Evolutionary conservation across 2,329 filamentous ascomycete genomes (phyloP).

Genomic region (Clonostachys rhizophaga): DNA sequence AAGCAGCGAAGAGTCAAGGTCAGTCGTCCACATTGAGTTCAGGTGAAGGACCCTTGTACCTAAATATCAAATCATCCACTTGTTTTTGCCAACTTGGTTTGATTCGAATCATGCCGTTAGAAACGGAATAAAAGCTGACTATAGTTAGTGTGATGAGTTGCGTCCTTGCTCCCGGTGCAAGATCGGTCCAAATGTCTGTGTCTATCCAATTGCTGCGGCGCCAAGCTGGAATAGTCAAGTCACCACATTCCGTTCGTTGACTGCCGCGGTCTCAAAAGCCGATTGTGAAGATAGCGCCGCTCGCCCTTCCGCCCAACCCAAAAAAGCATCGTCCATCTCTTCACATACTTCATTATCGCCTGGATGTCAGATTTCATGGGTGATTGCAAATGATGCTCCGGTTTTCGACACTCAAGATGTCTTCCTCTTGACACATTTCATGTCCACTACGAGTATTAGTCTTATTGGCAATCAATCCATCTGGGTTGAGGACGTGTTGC

Average conservation of each 20-base stretch:
- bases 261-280: neutral
- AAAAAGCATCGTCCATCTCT: slow-evolving; percentile 1
- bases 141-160: neutral
- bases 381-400: neutral
- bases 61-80: too few relatives aligned
- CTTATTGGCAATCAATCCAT: neutral
- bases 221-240: neutral
- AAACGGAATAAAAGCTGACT: neutral
- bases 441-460: neutral
- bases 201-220: neutral
- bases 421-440: neutral
- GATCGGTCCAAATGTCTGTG: neutral
- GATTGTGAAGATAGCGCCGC: neutral
- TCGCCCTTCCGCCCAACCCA: slow-evolving; percentile 2
- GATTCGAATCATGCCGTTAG: neutral
- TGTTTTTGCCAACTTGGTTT: too few relatives aligned
- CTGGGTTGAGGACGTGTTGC: neutral
- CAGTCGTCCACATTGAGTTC: neutral
- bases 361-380: neutral
- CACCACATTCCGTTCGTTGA: neutral
- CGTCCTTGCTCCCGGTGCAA: neutral
- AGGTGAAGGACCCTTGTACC: neutral
- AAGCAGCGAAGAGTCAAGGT: neutral
- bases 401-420: neutral
- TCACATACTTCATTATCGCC: slow-evolving; percentile 1